Percentiles rank a stretch among this genome's conserved stretches.
phyloP scores from a whole-genome alignment of 257 asterid species.

The Ligustrum vulgare region DNA sequence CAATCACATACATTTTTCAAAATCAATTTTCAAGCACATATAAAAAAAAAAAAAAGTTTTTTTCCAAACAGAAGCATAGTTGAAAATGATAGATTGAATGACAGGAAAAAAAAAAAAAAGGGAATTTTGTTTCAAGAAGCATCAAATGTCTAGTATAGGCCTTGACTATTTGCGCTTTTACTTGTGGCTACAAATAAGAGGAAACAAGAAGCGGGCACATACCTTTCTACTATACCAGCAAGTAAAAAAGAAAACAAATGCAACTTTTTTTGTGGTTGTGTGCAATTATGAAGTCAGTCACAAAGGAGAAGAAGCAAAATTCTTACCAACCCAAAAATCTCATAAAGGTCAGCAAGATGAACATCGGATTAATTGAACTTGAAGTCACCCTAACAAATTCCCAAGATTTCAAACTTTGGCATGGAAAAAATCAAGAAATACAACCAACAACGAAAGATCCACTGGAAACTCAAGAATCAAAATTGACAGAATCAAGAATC shows the following conservation, averaged over 20 bases:
- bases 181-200: not conserved
- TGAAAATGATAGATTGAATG: not conserved
- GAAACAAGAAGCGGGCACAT: not conserved
- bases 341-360: not conserved
- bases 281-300: not conserved
- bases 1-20: no score
- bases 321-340: not conserved
- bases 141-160: not conserved
- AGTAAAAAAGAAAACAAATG: not conserved
- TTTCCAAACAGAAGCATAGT: no score
- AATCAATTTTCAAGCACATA: no score
- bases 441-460: not conserved
- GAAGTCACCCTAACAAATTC: not conserved
- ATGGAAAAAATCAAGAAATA: slow-evolving; percentile 6
- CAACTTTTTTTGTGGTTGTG: not conserved
- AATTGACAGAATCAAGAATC: slow-evolving; percentile 18
- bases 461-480: not conserved
- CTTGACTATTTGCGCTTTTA: not conserved
- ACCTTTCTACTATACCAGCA: not conserved
- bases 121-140: not conserved
- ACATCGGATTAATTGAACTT: not conserved
- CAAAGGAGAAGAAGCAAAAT: not conserved
- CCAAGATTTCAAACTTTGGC: slow-evolving; percentile 17
- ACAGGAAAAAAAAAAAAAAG: not conserved
- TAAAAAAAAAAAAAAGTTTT: no score